Evolutionary conservation across 106 monocot genomes (phyloP), one percentile per base, ranked within the genome.

Genomic region (Cymbidium sinense): DNA sequence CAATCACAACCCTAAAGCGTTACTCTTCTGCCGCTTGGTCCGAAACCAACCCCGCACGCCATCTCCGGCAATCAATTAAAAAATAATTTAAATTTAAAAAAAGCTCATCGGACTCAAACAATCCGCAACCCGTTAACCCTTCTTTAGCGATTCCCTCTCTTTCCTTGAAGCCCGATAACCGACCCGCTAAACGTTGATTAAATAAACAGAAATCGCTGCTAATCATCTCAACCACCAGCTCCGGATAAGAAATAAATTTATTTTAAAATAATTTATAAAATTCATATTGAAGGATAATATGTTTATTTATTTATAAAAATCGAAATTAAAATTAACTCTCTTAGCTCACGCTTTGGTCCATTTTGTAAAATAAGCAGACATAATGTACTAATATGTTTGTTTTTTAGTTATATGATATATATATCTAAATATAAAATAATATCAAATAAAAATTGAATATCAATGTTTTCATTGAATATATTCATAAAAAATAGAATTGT

Each of bases 31-130:
- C 47, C 2, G 47, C 47, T 15, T 5, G 58, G 23, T 58, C 58
- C 58, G 58, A 58, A 58, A 58, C 58, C 58, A 23, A n/a, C 23
- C 58, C 58, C 11, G 58, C 58, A 58, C 58, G 58, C 58, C 58
- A 58, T 58, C 58, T 58, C 58, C 58, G n/a, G n/a, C n/a, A 58
- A 58, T 58, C 58, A 20, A 58, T 58, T 21, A n/a, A n/a, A n/a
- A n/a, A n/a, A 5, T 51, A 51, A 51, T 51, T 51, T n/a, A n/a
- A n/a, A n/a, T n/a, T n/a, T n/a, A n/a, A n/a, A 51, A 51, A 51
- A 58, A 47, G 47, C 58, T 5, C n/a, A 58, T 58, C 23, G 20
- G 23, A 58, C 23, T 58, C 4, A 5, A 58, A 7, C 2, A 58
- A 58, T 21, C 3, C n/a, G n/a, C 55, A 4, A 7, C 55, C 55